These are phyloP conservation scores for Apiospora pterosperma DNA, from an alignment of 2,329 filamentous ascomycete genomes.

Conservation along the genomic window DNA sequence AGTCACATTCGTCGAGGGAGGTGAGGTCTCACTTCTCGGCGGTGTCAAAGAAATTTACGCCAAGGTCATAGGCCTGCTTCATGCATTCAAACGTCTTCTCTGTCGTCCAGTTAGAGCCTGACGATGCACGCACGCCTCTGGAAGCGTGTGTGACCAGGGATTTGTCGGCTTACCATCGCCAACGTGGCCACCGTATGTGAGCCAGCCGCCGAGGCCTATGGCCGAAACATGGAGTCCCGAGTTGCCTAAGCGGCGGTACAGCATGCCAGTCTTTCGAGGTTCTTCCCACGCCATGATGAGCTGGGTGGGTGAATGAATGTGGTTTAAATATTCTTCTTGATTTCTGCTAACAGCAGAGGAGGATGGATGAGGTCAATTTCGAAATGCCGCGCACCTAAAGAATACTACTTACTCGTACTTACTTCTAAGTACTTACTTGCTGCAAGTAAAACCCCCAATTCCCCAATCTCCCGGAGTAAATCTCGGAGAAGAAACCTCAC, in stretches of 20 bases:
- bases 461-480: conserved; percentile 5
- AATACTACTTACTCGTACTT: no score
- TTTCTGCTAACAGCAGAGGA: not conserved
- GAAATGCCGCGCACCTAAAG: not conserved
- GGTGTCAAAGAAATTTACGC: conserved; percentile 62
- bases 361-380: not conserved
- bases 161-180: conserved; percentile 48
- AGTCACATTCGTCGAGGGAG: no score
- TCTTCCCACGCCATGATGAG: conserved; percentile 11
- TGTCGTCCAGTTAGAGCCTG: conserved; percentile 17
- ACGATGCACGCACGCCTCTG: not conserved
- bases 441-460: not conserved
- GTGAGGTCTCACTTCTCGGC: conserved; percentile 39
- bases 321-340: not conserved
- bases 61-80: conserved; percentile 57
- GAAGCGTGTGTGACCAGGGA: no score
- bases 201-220: conserved; percentile 68
- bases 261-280: conserved; percentile 13
- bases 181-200: conserved; percentile 73
- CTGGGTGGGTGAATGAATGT: not conserved
- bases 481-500: conserved; percentile 5
- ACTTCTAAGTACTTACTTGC: no score
- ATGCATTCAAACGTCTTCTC: conserved; percentile 59
- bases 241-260: conserved; percentile 66
- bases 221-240: conserved; percentile 72